Conservation (phyloP, 2,329 filamentous ascomycete species). For the Penicillium sp. region DNA sequence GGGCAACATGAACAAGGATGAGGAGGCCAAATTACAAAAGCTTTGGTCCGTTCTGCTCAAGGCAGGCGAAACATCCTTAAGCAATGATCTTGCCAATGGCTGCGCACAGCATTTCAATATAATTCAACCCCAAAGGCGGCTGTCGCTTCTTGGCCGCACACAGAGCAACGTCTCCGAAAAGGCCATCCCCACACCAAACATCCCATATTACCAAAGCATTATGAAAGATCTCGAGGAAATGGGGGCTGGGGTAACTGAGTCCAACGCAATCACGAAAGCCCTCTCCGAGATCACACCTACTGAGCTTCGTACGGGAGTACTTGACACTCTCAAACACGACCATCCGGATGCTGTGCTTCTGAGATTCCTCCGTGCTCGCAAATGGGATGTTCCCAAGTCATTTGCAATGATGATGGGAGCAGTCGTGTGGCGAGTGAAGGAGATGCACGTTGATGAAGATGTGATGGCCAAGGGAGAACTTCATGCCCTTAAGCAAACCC, state of each 20-base stretch:
- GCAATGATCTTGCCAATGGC: constrained; percentile 37
- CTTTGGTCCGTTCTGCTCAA: constrained; percentile 76
- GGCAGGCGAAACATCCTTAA: constrained; percentile 64
- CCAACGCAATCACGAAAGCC: constrained; percentile 76
- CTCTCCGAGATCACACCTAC: constrained; percentile 72
- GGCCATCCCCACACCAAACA: constrained; percentile 70
- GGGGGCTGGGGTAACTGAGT: constrained; percentile 45
- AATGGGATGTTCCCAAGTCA: constrained; percentile 90
- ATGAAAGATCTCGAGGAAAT: constrained; percentile 18
- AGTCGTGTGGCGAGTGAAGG: constrained; percentile 79
- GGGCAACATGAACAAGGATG: constrained; percentile 78
- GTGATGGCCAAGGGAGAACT: constrained; percentile 74
- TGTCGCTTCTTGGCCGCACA: constrained; percentile 40
- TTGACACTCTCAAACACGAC: constrained; percentile 89
- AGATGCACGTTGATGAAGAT: constrained; percentile 82
- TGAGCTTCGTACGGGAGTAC: constrained; percentile 73
- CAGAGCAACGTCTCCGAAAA: constrained; percentile 48
- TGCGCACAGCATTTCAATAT: constrained; percentile 43
- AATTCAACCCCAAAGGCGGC: constrained; percentile 36
- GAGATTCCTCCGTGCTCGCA: constrained; percentile 76
- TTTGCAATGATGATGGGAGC: constrained; percentile 88
- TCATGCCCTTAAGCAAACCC: constrained; percentile 57
- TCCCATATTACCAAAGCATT: constrained; percentile 22
- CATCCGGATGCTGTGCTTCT: constrained; percentile 80
- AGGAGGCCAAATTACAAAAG: constrained; percentile 82